Base-by-base conservation (phyloP, 208 protist species). In the Acanthamoeba triangularis region DNA sequence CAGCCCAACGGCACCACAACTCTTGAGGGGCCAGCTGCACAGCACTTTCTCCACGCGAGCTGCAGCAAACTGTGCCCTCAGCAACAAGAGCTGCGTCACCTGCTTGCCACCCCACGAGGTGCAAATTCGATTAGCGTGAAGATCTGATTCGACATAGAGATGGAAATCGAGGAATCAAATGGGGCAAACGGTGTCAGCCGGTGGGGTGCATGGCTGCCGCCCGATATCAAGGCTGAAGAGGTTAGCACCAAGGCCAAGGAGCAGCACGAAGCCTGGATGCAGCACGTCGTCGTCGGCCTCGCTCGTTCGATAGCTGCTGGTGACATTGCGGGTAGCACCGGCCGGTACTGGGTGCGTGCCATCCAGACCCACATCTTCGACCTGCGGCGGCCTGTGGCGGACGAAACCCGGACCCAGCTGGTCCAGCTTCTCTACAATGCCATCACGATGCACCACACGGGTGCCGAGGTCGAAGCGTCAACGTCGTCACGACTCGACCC, bases 341-440 rank as follows among this genome's bases (percentile, higher is more conserved):
- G 74, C 41, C 74, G 74, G 18, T 54, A 33, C 35, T 84, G 74
- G 74, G 74, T 84, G 33, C 74, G 74, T 3, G 74, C 74, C n/a
- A 23, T 84, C 35, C 74, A 84, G 44, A 84, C 74, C 25, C 74
- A 84, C 74, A 41, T 84, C 74, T 33, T 84, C 25, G 74, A 84
- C 44, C 74, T 84, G 35, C 74, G 10, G 18, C 74, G 74, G 41
- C 37, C 74, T 3, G 74, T 84, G 23, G 30, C 74, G 28, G 74
- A 84, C 25, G 74, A 44, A n/a, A 84, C 44, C 37, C 74, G 74
- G 25, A 13, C 41, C 44, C 44, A 56, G 35, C 41, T 84, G 33
- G 41, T 84, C 3, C 74, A 30, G 74, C 74, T 84, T 33, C 74
- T 84, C 74, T 84, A 84, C 74, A 14, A 49, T 6, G 74, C 74